Evolutionary conservation across 495 filamentous ascomycete genomes (phyloP), one percentile per base, ranked within the genome.

Genomic region (Penicillium bialowiezense): DNA sequence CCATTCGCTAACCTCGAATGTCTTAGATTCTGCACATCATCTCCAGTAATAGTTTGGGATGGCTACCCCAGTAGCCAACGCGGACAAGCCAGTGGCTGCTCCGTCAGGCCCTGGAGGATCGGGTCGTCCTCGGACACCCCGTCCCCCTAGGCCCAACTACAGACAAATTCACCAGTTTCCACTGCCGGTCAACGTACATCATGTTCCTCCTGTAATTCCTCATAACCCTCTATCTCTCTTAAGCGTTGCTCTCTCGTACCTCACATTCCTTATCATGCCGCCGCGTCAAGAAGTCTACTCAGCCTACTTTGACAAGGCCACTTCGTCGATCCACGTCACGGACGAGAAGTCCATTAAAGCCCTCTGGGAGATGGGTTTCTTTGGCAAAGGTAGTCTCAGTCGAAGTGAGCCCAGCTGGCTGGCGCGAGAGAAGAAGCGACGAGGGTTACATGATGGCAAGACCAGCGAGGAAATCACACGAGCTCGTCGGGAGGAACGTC

Each of bases 311-410:
- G 89, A 88, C 29, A 69, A 78, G 1, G 83, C 85, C 47, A 95
- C 91, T 10, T 78, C 86, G 3, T 90, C 90, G 3, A 78, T 97
- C 3, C 90, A 97, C 66, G 81, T 99, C 29, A 89, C 83, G 9
- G 87, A 96, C 59, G 70, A 80, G 34, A 73, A 72, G 28, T 80
- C 88, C 2, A 84, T 95, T 39, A 79, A 85, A 31, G 87, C 84
- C 7, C 70, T 99, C 21, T 99, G 93, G 93, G 87, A 96, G 64
- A 85, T 89, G 62, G 93, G 93, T 1, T 97, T 97, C 68, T 99
- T 90, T 65, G 93, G 93, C 35, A 97, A 96, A 68, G 93, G 93
- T 39, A 90, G 72, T 44, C 74, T 97, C 50, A 96, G 91, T 65
- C 83, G 93, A 55, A 96, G 90, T 68, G 91, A 97, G 63, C 93